Evolutionary conservation across 768 basidiomycete species (phyloP).

Genomic region (Mycena sanguinolenta): DNA sequence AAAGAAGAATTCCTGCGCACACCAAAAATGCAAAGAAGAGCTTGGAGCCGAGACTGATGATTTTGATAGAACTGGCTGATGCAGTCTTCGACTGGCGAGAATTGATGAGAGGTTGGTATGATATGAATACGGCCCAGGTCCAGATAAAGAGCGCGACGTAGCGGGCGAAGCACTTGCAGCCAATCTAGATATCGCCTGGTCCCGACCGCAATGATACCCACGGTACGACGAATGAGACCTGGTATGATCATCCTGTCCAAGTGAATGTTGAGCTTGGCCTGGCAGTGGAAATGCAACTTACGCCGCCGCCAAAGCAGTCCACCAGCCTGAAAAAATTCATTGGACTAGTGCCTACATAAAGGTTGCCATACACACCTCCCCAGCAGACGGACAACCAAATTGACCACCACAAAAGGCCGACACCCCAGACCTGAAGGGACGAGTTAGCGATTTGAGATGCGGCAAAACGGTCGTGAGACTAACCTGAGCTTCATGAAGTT

Average conservation of each 20-base stretch:
- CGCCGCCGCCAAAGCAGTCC: slow-evolving; percentile 78
- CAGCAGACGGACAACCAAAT: slow-evolving; percentile 87
- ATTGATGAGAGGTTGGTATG: slow-evolving; percentile 79
- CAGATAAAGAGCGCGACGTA: slow-evolving; percentile 80
- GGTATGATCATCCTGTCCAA: slow-evolving; percentile 63
- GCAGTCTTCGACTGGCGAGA: slow-evolving; percentile 50
- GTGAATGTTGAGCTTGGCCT: slow-evolving; percentile 35
- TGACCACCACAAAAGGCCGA: slow-evolving; percentile 81
- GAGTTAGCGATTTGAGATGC: slow-evolving; percentile 1
- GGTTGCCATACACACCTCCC: slow-evolving; percentile 47
- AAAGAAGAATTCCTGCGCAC: slow-evolving; percentile 76
- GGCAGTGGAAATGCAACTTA: slow-evolving; percentile 54
- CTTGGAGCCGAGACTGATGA: slow-evolving; percentile 70
- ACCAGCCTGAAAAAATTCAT: slow-evolving; percentile 68
- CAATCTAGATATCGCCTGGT: slow-evolving; percentile 85
- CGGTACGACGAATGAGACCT: slow-evolving; percentile 65
- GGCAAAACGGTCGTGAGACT: slow-evolving; percentile 38
- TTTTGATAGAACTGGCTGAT: slow-evolving; percentile 49
- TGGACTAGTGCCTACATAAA: not conserved
- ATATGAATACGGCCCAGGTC: slow-evolving; percentile 76
- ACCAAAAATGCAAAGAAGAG: slow-evolving; percentile 82
- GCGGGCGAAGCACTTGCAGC: slow-evolving; percentile 71
- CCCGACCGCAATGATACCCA: slow-evolving; percentile 82
- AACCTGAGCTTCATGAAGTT: slow-evolving; percentile 61
- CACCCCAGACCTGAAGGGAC: slow-evolving; percentile 65